phyloP scores from a whole-genome alignment of 2,329 filamentous ascomycete genomes.

The Botryotinia convoluta region DNA sequence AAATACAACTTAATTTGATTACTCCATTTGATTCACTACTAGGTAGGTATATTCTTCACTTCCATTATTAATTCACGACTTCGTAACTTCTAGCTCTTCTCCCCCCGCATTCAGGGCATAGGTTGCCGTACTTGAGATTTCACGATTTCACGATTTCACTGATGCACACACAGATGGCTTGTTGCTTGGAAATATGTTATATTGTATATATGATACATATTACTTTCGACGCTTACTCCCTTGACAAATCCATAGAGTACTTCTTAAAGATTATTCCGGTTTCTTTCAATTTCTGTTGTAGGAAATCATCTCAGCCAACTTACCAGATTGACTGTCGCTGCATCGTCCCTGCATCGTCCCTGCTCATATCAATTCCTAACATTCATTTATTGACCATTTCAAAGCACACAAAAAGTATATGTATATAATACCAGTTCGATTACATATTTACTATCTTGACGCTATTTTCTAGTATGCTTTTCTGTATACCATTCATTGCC shows the following conservation, averaged over 20 bases:
- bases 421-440: not conserved
- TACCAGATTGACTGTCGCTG: not conserved
- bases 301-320: not conserved
- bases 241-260: not conserved
- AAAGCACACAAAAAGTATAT: not conserved
- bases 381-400: not conserved
- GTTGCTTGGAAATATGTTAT: too few species aligned
- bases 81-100: not conserved
- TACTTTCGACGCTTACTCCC: not conserved
- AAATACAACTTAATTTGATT: too few species aligned
- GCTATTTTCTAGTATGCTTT: too few species aligned
- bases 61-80: not conserved
- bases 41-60: too few species aligned
- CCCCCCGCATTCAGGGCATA: not conserved
- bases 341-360: not conserved
- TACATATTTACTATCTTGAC: not conserved
- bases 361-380: not conserved
- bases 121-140: not conserved
- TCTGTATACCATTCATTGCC: not conserved
- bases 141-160: too few species aligned
- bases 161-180: too few species aligned
- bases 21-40: too few species aligned
- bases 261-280: not conserved
- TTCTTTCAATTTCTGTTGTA: not conserved
- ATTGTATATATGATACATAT: not conserved